These are phyloP conservation scores for Candida germanica DNA, from an alignment of 805 yeast species.

Conservation along the genomic window DNA sequence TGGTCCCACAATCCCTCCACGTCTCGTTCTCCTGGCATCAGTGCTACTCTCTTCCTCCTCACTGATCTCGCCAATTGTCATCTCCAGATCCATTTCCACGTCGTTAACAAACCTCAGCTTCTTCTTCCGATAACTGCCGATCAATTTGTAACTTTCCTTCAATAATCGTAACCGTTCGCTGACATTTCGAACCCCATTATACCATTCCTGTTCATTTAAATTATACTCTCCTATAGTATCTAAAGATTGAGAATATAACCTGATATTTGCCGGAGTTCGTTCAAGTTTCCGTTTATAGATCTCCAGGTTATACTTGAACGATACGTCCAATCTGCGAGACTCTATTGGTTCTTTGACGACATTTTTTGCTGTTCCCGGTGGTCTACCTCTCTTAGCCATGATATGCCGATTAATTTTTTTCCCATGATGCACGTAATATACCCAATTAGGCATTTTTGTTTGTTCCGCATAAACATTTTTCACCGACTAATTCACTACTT, in stretches of 20 bases:
- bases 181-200: constrained; percentile 19
- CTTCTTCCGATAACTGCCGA: constrained; percentile 21
- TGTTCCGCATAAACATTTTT: no score
- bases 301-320: constrained; percentile 3
- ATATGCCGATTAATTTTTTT: not conserved
- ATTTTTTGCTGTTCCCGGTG: no score
- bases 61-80: not conserved
- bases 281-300: constrained; percentile 1
- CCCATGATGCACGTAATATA: not conserved
- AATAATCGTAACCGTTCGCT: constrained; percentile 26
- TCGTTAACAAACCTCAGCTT: constrained; percentile 4
- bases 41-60: constrained; percentile 2
- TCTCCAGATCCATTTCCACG: not conserved
- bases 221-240: constrained; percentile 7
- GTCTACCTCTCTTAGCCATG: no score
- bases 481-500: no score
- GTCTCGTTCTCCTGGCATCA: no score
- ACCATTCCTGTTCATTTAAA: constrained; percentile 19
- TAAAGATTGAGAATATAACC: constrained; percentile 7
- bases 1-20: no score
- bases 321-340: constrained; percentile 4
- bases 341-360: no score
- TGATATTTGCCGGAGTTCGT: no score
- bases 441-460: no score
- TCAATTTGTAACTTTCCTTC: constrained; percentile 25